Evolutionary conservation across 2,329 filamentous ascomycete genomes (phyloP), one percentile per base, ranked within the genome.

Genomic region (Diatrype stigma): DNA sequence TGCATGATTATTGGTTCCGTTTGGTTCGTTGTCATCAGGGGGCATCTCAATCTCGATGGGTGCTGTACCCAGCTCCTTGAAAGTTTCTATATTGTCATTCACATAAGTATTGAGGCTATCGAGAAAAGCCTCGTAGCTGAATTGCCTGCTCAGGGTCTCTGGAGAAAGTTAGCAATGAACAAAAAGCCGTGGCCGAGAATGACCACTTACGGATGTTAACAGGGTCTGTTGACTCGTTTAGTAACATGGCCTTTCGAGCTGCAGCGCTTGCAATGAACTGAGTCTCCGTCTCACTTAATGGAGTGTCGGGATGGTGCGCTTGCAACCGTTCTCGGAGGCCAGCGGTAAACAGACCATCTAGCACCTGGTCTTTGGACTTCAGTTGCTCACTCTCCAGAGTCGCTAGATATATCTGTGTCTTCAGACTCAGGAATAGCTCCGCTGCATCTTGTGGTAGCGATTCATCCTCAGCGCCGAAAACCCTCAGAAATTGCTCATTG

Each of bases 371-470:
- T 28, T 56, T 63, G 5, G 58, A 50, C 26, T 59, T 61, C 4
- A 58, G 58, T 16, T 60, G 52, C 12, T 63, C 61, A 35, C 54
- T 55, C 48, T 68, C 65, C n/a, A 67, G 50, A 28, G 62, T 53
- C 6, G 62, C 60, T n/a, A 68, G 35, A 42, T 63, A 68, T 8
- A 67, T 60, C 53, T 68, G 65, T 16, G 65, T 68, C 47, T 68
- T 68, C 35, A 67, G 48, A 7, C 61, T 63, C 16, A 67, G 51
- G 19, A 62, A 67, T 22, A 68, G 50, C 16, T 68, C 65, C 22
- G 65, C 63, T 17, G 56, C 59, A 52, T 67, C 64, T 32, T 60
- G 56, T 21, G 63, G 52, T 44, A 68, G 50, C 28, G 55, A 53
- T 16, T 63, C 58, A 10, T 56, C 56, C 46, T 64, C 58, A 1